phyloP scores from a whole-genome alignment of 2,329 filamentous ascomycete species.

The Fusarium sp. region DNA sequence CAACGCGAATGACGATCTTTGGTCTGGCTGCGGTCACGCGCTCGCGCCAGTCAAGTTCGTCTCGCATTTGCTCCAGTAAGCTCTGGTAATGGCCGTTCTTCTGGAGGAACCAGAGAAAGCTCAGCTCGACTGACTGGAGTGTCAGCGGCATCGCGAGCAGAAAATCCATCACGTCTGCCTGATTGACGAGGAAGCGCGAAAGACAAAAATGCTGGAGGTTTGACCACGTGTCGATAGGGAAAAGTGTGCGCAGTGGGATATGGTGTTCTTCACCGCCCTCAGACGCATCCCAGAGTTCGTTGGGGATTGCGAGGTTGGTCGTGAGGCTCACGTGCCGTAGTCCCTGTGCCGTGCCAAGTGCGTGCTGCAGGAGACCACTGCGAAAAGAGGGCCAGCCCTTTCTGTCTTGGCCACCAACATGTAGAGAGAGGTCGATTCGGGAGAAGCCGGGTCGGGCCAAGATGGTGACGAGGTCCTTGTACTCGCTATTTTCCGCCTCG shows the following conservation, averaged over 20 bases:
- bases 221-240: constrained; percentile 46
- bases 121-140: constrained; percentile 49
- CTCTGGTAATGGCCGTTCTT: neutral
- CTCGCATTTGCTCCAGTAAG: constrained; percentile 13
- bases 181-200: constrained; percentile 44
- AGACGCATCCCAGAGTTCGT: fast-evolving
- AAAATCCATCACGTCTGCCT: constrained; percentile 45
- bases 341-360: constrained; percentile 20
- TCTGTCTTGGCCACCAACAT: fast-evolving
- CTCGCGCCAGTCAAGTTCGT: constrained; percentile 8
- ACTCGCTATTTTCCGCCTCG: neutral
- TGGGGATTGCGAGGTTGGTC: neutral
- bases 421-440: constrained; percentile 15
- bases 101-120: constrained; percentile 45
- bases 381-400: neutral
- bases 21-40: neutral
- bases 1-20: neutral
- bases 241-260: constrained; percentile 43
- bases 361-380: neutral
- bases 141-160: constrained; percentile 44
- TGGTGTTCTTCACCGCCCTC: neutral
- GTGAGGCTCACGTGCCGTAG: constrained; percentile 42
- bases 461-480: neutral
- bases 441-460: constrained; percentile 2
- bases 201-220: constrained; percentile 49